A percentile compares a stretch with the other conserved stretches of the same genome.
phyloP scores from a whole-genome alignment of 2,329 filamentous ascomycete species.

The Aspergillus neoniger region DNA sequence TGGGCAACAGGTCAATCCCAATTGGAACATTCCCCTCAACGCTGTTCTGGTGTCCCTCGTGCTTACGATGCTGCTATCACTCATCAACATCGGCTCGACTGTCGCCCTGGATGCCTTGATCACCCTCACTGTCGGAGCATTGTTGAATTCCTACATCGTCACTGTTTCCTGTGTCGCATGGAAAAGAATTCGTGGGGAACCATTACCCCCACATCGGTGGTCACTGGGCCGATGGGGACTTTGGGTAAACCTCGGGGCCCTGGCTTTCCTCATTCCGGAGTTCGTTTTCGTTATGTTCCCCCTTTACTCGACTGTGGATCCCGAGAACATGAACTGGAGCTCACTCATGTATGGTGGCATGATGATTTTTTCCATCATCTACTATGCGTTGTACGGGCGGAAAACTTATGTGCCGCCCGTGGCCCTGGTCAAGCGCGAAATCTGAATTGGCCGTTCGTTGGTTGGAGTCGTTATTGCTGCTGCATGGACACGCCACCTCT shows the following conservation, averaged over 20 bases:
- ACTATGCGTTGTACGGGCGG: conserved; percentile 37
- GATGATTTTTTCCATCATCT: conserved; percentile 38
- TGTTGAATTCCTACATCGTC: conserved; percentile 57
- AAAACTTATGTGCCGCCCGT: conserved; percentile 38
- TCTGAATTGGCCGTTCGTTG: background rate
- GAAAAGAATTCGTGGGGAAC: conserved; percentile 35
- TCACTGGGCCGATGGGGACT: conserved; percentile 36
- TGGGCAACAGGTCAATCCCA: conserved; percentile 33
- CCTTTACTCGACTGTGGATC: conserved; percentile 24
- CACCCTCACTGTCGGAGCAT: conserved; percentile 53
- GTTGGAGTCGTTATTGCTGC: background rate
- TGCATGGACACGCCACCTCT: background rate
- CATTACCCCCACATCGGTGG: conserved; percentile 37
- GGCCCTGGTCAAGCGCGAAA: conserved; percentile 23
- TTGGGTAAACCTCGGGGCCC: conserved; percentile 37
- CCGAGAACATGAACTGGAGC: conserved; percentile 45
- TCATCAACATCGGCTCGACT: conserved; percentile 56
- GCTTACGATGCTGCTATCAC: conserved; percentile 42
- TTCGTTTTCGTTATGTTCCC: conserved; percentile 46
- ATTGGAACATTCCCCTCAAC: conserved; percentile 46
- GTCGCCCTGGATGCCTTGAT: conserved; percentile 57
- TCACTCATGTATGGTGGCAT: conserved; percentile 40
- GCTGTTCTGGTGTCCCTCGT: conserved; percentile 30
- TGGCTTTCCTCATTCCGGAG: conserved; percentile 36
- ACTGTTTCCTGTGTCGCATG: conserved; percentile 36